Evolutionary conservation across 1,284 basidiomycete species (phyloP).

Genomic region (Pascua sp.): DNA sequence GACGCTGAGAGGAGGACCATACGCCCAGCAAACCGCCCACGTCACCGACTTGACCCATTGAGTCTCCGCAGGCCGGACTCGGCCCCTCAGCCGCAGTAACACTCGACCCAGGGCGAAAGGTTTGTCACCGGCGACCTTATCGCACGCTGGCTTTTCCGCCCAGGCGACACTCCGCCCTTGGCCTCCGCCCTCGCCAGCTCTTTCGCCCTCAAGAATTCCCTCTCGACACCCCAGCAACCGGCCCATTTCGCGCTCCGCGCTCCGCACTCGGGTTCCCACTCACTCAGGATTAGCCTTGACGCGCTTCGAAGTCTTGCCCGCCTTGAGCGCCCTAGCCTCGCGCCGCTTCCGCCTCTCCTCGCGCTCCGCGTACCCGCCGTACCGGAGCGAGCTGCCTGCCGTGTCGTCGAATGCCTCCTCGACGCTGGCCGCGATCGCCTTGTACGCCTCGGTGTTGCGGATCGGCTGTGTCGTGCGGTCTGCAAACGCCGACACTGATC

Average conservation of each 20-base stretch:
- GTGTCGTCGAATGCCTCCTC: constrained; percentile 92
- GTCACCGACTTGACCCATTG: background rate
- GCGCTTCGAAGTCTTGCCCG: constrained; percentile 62
- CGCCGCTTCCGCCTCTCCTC: constrained; percentile 74
- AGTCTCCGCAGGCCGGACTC: background rate
- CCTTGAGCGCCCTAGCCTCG: constrained; percentile 72
- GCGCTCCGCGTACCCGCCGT: constrained; percentile 91
- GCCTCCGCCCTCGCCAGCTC: background rate
- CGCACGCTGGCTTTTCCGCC: too few species aligned
- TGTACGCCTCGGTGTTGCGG: constrained; percentile 92
- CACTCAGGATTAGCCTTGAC: constrained; percentile 74
- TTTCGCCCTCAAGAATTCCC: background rate
- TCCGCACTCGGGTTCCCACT: constrained; percentile 40
- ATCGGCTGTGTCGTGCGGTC: constrained; percentile 85
- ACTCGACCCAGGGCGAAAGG: too few species aligned
- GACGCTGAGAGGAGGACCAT: too few species aligned
- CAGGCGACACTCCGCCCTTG: too few species aligned
- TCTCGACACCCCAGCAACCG: background rate
- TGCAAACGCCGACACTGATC: constrained; percentile 68
- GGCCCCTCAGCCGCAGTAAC: too few species aligned
- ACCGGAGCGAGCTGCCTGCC: constrained; percentile 58
- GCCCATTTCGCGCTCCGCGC: background rate
- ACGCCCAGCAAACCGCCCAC: too few species aligned
- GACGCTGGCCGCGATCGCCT: constrained; percentile 80
- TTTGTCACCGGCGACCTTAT: too few species aligned